Base-by-base conservation (phyloP, 2,329 filamentous ascomycete species). In the Penicillium sp. region DNA sequence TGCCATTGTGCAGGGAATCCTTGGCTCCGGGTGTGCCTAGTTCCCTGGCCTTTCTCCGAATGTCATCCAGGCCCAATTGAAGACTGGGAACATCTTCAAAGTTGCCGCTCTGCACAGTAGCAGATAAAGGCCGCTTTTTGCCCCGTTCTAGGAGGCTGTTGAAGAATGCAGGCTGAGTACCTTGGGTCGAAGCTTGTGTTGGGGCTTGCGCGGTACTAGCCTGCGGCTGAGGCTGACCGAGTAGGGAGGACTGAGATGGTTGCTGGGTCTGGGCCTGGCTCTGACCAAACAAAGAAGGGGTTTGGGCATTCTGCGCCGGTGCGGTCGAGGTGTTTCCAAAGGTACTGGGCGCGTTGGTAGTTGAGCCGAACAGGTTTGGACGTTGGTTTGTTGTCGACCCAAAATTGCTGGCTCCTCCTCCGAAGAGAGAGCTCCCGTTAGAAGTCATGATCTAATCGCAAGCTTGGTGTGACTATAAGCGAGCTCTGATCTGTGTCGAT, bases 1-100 rank as follows among this genome's bases (percentile, higher is more conserved):
- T 75, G 54, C 75, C 72, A 53, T 76, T 76, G 13, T 74, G 78
- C 57, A 81, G 77, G 4, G 71, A 62, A 56, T 77, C 74, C 26
- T 82, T 79, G 75, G 85, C 67, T 13, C 82, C 83, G 25, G 89
- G 85, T 45, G 89, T 87, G 26, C 96, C 87, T 68, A 99, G 83
- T 67, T 83, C 93, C 82, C 85, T 92, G 80, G 83, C 95, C 83
- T 84, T 87, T 66, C 87, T 82, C 60, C 87, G 84, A 70, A 99
- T 89, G 79, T 99, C 95, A 60, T 92, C 91, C 35, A 99, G 84
- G 25, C 95, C 94, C 57, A 99, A 85, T 78, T 98, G 93, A 66
- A 99, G 84, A 71, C 89, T 91, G 6, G 95, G 94, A 49, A 99
- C 84, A 62, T 97, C 92, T 67, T 90, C 89, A 72, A 90, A 86